Evolutionary conservation across 768 basidiomycete species (phyloP), one percentile per base, ranked within the genome.

Genomic region (Pholiota molesta): DNA sequence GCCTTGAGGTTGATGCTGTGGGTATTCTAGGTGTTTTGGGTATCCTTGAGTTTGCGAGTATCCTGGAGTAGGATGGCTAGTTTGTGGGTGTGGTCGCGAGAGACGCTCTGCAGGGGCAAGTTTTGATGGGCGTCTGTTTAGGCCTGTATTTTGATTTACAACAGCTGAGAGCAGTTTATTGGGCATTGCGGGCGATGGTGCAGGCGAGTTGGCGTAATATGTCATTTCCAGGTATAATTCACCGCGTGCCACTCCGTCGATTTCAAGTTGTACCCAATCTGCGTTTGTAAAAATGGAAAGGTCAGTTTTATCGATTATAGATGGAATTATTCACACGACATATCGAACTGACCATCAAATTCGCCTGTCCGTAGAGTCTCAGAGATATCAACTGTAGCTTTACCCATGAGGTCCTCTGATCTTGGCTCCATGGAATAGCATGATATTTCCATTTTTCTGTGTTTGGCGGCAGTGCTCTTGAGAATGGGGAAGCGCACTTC

Each of bases 201-300:
- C 78, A 8, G 88, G 86, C 3, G 81, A 83, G 58, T 89, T 86
- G 3, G 94, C 84, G 74, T 86, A 98, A 78, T 88, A 98, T 1
- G 96, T 98, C 86, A 97, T 90, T 73, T 98, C 96, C 16, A 97
- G 81, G 71, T 92, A 97, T 10, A 97, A 65, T 57, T 97, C 93
- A 6, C 96, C 96, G 23, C 92, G 86, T 56, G 86, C 79, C 8
- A 86, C 83, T 2, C 86, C 87, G 52, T 74, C 68, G 39, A 75
- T 62, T 35, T 73, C 68, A 17, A 78, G 65, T 35, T 68, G 64
- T 2, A 80, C 72, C 77, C 78, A 79, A 51, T 79, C 75, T 76
- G 59, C 37, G 21, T 39, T 31, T 29, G 5, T 5, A 17, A 29
- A 45, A 29, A 16, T 7, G 14, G 39, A 35, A n/a, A 35, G n/a